Base-by-base conservation (phyloP, 352 stramenopile species). In the Halophytophthora polymorphica region DNA sequence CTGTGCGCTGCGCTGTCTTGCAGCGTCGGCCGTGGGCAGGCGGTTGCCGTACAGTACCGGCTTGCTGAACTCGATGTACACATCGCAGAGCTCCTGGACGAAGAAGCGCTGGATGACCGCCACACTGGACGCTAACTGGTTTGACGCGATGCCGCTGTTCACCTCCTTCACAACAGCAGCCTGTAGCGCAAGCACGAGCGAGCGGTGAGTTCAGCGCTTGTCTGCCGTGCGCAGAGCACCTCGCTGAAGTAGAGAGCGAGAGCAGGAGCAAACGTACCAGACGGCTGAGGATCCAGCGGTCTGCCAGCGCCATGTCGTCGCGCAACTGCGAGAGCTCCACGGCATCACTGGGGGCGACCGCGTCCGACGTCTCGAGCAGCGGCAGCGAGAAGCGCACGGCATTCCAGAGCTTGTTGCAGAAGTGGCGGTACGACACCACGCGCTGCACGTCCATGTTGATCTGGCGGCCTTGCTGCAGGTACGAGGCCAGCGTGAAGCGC, bases 401-500 rank as follows among this genome's bases (percentile, higher is more conserved):
- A 51, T 95, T 93, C 85, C 85, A 95, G 53, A 95, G 64, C 58
- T 95, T 95, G 60, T 95, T 95, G 73, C 85, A 95, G 46, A 95
- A 93, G 53, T 93, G 81, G 7, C 85, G 83, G 39, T 86, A 87
- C 4, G 81, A 90, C 7, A 93, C 75, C 8, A 95, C 80, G 12
- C 83, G 74, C 53, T 93, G 79, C 13, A 93, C 60, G 45, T 95
- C 83, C 79, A 95, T 89, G 50, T 95, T 93, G 61, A 95, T 95
- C 36, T 95, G 80, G 14, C 82, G 81, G 14, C 80, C 80, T 78
- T 95, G 85, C 39, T 92, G 75, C 39, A 93, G 67, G 56, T 99
- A 99, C 13, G 95, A 95, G 6, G 98, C 79, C 13, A 99, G 78
- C 25, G 96, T 97, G 56, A 99, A 98, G 8, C 97, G 87, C 21